Evolutionary conservation across 1,139 yeast genomes (phyloP), one percentile per base, ranked within the genome.

Genomic region (Lizanozyma gosingica): DNA sequence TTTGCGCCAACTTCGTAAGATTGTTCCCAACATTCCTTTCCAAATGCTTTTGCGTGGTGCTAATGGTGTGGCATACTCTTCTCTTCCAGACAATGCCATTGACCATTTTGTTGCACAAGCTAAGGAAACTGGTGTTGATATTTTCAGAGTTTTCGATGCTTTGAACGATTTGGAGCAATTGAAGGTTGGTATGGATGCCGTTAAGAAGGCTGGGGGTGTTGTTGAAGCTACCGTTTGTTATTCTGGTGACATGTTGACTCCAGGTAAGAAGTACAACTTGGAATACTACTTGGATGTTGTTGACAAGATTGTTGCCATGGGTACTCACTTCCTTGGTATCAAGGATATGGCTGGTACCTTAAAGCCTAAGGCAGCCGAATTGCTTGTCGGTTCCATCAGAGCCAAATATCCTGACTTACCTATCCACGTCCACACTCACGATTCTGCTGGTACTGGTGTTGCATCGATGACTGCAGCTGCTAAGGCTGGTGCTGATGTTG

Each of bases 301-400:
- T 48, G 95, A 83, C 53, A 71, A 83, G 57, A 80, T 92, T 57
- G 97, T 92, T 48, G 71, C 67, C 47, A 82, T 90, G 87, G 99
- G 99, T 54, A 92, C 97, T 39, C 98, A 92, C 63, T 78, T 92
- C 57, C 74, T 92, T 55, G 98, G 97, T 65, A 92, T 92, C 60
- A 92, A 92, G 68, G 99, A 92, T 68, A 92, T 92, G 99, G 99
- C 99, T 40, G 99, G 99, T 69, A 90, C 97, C 45, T 66, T 92
- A 71, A 90, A 92, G 67, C 98, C 99, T 45, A 74, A 78, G 47
- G 98, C 98, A 46, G 98, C 98, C 36, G 79, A 74, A 41, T 50
- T 81, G 41, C 78, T 92, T 59, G 74, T 92, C 55, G 80, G 92
- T 44, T 70, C 86, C 32, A 79, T 92, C 52, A 81, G 98, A 65